Base-by-base conservation (phyloP, 305 asterid genomes). In the Solanum hybrid region DNA sequence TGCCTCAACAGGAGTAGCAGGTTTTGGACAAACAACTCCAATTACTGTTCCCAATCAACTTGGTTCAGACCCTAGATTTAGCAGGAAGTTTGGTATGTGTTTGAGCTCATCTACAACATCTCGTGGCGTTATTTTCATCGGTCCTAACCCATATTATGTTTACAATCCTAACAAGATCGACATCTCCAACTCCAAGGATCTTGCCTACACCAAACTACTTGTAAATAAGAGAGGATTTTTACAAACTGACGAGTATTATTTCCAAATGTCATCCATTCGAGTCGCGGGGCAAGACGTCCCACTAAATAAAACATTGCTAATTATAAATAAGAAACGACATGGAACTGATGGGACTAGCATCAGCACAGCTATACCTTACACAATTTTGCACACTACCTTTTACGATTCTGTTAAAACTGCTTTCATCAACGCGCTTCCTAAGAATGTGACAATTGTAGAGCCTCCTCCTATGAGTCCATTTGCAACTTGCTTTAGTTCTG, bases 341-440 rank as follows among this genome's bases (percentile, higher is more conserved):
- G 90, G 91, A 19, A 9, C 8, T 34, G 89, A 90, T 5, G 91
- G 91, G 31, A 90, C 89, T 1, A 90, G 64, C 17, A 81, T 90
- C 22, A 80, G 88, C 11, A 90, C 73, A 12, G 12, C 71, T 5
- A 24, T 2, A 8, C 90, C 91, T 45, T 90, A 72, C 64, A 88
- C 89, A n/a, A 31, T 88, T 13, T 29, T 90, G 26, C 73, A 88
- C 71, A 51, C 38, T 36, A 72, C 81, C 4, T 81, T 51, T 75
- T 90, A 72, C 17, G 38, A 87, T 10, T 90, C 75, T 15, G 10
- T 90, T 17, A 90, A 77, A 32, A 60, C 22, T 13, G 87, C 88
- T 13, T 90, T 88, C 34, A 35, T 60, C 22, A 75, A 51, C 3
- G 85, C 85, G 3, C 85, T 78, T 22, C 6, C 51, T 3, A 78